Evolutionary conservation across 2,329 filamentous ascomycete genomes (phyloP), one percentile per base, ranked within the genome.

Genomic region (Nigrospora osmanthi): DNA sequence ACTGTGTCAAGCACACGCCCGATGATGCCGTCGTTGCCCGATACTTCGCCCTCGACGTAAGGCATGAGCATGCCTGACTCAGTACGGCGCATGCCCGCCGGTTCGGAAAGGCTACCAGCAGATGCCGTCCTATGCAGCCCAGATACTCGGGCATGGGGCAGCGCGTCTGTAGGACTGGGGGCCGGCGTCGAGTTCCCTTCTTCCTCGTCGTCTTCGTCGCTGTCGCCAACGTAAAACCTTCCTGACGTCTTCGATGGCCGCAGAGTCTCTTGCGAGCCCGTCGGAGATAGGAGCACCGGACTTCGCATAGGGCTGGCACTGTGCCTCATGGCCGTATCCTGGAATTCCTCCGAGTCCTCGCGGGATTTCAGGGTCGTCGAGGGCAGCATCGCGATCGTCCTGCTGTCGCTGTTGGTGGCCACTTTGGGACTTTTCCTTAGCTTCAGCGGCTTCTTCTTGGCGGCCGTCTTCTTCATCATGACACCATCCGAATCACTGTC

Each of bases 11-110:
- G 81, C 41, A 94, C 82, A 56, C 83, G 81, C 49, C 87, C 85
- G 58, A 94, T 78, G 45, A 94, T 73, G 39, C 85, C 84, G 42
- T 75, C 71, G 57, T 70, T 78, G 49, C 73, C 69, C 39, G 64
- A 73, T 60, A 64, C 70, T 52, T 89, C 86, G 48, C 81, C 81
- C 54, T 89, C 85, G 54, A 89, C 86, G 54, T 83, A 85, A 9
- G 89, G 87, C 85, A 94, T 90, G 56, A 95, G 85, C 87, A 95
- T 94, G 54, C 89, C 89, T 35, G 88, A 93, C 42, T 81, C 73
- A 16, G 88, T 94, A 53, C 89, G 77, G 50, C 84, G 81, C 72
- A 94, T 83, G 43, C 83, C 82, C 15, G 65, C 69, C 37, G 73
- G 68, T 47, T 78, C 73, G n/a, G 59, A 63, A n/a, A 78, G 62